phyloP scores from a whole-genome alignment of 805 yeast genomes.

The Yamadazyma kitorensis region DNA sequence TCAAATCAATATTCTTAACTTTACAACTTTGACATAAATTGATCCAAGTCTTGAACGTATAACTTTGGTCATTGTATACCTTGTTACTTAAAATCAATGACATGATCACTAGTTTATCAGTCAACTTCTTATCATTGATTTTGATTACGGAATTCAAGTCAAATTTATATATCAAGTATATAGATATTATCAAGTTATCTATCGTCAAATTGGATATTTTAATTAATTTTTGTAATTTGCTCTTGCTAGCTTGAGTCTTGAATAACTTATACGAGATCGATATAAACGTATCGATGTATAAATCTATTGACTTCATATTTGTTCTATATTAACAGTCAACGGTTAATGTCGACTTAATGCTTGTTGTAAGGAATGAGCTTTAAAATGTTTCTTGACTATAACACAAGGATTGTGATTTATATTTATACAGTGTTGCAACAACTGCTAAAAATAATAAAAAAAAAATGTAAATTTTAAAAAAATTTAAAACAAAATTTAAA shows the following conservation, averaged over 20 bases:
- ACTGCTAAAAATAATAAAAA: too few species aligned
- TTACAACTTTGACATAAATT: constrained; percentile 18
- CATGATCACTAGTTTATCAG: constrained; percentile 21
- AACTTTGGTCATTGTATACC: constrained; percentile 47
- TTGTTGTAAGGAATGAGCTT: too few species aligned
- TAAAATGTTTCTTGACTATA: too few species aligned
- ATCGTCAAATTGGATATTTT: constrained; percentile 10
- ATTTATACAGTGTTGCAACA: too few species aligned
- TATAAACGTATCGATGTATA: constrained; percentile 5
- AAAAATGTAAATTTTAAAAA: too few species aligned
- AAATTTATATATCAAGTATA: constrained; percentile 11
- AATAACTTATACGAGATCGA: constrained; percentile 3
- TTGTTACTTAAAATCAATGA: constrained; percentile 37
- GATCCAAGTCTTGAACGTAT: constrained; percentile 52
- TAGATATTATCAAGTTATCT: constrained; percentile 11
- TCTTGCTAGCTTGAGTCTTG: constrained; percentile 1
- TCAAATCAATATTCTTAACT: constrained; percentile 18
- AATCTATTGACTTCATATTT: constrained; percentile 6
- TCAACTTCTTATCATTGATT: constrained; percentile 10
- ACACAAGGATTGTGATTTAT: too few species aligned
- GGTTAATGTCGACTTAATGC: too few species aligned
- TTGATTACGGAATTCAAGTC: constrained; percentile 6
- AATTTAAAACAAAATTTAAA: too few species aligned
- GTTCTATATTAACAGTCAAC: too few species aligned
- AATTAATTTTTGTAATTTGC: constrained; percentile 8